Base-by-base conservation (phyloP, 1,139 yeast species). In the Arxiozyma slooffiae region DNA sequence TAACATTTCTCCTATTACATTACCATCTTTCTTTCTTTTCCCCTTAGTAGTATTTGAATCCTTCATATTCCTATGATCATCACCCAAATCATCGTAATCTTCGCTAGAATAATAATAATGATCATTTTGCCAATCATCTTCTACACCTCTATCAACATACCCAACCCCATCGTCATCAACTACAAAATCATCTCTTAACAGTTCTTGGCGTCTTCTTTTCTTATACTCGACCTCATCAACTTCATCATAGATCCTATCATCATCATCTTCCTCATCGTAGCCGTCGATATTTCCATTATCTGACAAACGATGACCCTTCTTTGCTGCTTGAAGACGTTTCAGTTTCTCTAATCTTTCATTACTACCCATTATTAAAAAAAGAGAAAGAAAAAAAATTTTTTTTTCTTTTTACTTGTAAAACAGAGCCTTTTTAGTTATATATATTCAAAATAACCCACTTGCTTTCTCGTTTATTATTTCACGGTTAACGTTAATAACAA, bases 111-210 rank as follows among this genome's bases (percentile, higher is more conserved):
- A 64, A 24, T 67, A 64, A 24, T 65, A 61, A 3, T 52, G 60
- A 42, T 59, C 59, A 18, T 57, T 58, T 23, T 59, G 67, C 95
- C 95, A 86, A 17, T 53, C 53, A 55, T 88, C 95, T 60, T 90
- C 95, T 16, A 77, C 87, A 49, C 97, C 97, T 47, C 85, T 85
- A 61, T 92, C 97, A 1, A 87, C 90, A 62, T 92, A 92, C 1
- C 73, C 74, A 57, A 82, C 83, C 16, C 95, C 96, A 57, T 84
- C 81, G 65, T 92, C 97, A 63, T 89, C 97, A 2, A 88, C 96
- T 47, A 92, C 92, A 64, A 92, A 92, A 63, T 90, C 96, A 63
- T 90, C 97, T 56, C 85, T 82, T 70, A 88, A 75, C 51, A 92
- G 73, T 54, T 89, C 88, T 53, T 85, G 79, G 58, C 95, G 78